Conservation (phyloP, 1,284 basidiomycete genomes). For the Pascua guehoae region DNA sequence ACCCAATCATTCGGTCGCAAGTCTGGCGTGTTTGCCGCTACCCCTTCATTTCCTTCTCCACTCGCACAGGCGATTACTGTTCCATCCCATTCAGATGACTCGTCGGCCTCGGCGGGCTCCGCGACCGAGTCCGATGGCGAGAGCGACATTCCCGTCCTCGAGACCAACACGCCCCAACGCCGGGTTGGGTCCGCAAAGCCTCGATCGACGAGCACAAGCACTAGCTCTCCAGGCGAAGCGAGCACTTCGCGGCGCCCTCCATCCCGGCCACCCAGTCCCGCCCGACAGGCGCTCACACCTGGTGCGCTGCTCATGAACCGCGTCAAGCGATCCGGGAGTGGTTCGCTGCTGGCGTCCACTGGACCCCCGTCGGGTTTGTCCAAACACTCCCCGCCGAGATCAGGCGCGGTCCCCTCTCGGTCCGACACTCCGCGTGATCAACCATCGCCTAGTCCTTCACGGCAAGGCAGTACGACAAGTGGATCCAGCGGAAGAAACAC, state of each 20-base stretch:
- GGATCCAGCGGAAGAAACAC: conserved; percentile 23
- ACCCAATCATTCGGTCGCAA: conserved; percentile 32
- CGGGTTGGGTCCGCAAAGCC: too few relatives aligned
- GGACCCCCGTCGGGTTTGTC: too few relatives aligned
- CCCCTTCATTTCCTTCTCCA: conserved; percentile 47
- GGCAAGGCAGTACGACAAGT: conserved; percentile 13
- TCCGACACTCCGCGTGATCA: too few relatives aligned
- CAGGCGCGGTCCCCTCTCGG: neutral
- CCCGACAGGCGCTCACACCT: conserved; percentile 24
- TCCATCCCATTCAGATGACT: conserved; percentile 37
- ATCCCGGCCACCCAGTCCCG: conserved; percentile 34
- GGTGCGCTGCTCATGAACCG: conserved; percentile 30
- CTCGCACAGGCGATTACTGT: conserved; percentile 44
- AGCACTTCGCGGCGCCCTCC: conserved; percentile 1
- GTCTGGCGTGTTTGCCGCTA: conserved; percentile 40
- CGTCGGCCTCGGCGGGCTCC: conserved; percentile 25
- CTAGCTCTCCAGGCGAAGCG: conserved; percentile 5
- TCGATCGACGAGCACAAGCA: neutral
- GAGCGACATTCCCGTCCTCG: neutral
- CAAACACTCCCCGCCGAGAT: neutral
- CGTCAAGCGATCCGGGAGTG: conserved; percentile 28
- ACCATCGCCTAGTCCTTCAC: conserved; percentile 23
- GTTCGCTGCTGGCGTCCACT: conserved; percentile 8
- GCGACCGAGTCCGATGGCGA: neutral
- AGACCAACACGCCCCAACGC: too few relatives aligned